Percentiles rank a stretch among this genome's conserved stretches.
Evolutionary conservation across 495 filamentous ascomycete genomes (phyloP).

Genomic region (Podospora pseudopauciseta): DNA sequence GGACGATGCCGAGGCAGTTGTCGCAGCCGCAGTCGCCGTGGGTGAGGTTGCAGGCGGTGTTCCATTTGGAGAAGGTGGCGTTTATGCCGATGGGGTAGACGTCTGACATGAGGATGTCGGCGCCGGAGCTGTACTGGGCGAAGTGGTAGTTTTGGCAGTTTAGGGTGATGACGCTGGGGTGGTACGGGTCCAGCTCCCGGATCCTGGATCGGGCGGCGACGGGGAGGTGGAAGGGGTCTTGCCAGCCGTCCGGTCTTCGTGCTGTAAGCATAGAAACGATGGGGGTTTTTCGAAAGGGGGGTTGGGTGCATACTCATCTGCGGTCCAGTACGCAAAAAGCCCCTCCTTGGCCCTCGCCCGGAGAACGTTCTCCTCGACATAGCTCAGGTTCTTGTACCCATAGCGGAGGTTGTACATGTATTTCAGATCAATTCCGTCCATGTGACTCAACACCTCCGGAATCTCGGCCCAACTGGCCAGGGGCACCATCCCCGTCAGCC

Average conservation of each 20-base stretch:
- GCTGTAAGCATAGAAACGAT: background rate
- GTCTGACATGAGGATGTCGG: constrained; percentile 65
- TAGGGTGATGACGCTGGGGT: constrained; percentile 61
- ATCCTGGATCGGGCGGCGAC: constrained; percentile 42
- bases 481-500: constrained; percentile 43
- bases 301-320: constrained; percentile 47
- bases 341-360: constrained; percentile 48
- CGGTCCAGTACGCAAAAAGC: constrained; percentile 64
- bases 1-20: constrained; percentile 54
- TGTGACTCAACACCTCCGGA: constrained; percentile 48
- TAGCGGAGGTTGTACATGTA: constrained; percentile 64
- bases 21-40: constrained; percentile 74
- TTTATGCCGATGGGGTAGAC: constrained; percentile 65
- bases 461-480: constrained; percentile 40
- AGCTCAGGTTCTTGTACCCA: constrained; percentile 55
- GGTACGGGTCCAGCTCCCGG: constrained; percentile 60
- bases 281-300: background rate
- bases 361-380: constrained; percentile 51
- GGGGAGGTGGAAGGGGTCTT: constrained; percentile 52
- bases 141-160: constrained; percentile 73
- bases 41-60: constrained; percentile 58
- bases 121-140: constrained; percentile 54
- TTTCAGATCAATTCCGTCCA: constrained; percentile 55
- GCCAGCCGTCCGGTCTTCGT: constrained; percentile 55
- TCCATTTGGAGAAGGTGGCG: constrained; percentile 47